Percentiles rank a stretch among this genome's conserved stretches.
These are phyloP conservation scores for Amborella trichopoda DNA, from an alignment of 164 flowering plant species.

Conservation along the genomic window DNA sequence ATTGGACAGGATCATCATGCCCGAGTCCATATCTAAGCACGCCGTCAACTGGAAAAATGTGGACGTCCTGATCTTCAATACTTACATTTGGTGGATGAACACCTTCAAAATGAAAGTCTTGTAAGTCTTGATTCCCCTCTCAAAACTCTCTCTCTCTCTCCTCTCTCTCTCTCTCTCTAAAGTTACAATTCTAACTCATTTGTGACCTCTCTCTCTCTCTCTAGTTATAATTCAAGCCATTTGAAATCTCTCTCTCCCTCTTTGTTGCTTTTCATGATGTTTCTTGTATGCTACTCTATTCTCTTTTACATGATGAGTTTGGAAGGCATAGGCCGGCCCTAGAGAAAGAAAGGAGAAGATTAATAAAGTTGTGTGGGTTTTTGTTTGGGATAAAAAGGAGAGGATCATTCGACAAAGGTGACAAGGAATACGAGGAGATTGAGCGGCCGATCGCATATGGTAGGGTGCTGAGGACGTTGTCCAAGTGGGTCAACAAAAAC, in stretches of 20 bases:
- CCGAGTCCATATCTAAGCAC: constrained; percentile 71
- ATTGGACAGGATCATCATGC: constrained; percentile 73
- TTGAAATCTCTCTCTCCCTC: no score
- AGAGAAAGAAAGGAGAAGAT: no score
- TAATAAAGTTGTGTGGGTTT: no score
- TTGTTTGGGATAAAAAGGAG: constrained; percentile 25
- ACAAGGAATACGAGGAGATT: constrained; percentile 77
- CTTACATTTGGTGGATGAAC: constrained; percentile 99
- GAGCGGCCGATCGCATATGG: constrained; percentile 66
- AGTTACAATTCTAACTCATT: no score
- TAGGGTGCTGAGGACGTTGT: constrained; percentile 81
- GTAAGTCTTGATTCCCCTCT: no score
- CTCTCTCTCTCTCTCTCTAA: no score
- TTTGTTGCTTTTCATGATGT: not conserved
- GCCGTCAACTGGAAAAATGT: constrained; percentile 71
- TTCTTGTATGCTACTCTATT: no score
- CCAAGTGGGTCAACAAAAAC: constrained; percentile 78
- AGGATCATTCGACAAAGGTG: constrained; percentile 78
- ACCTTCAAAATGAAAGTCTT: constrained; percentile 71
- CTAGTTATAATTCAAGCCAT: no score
- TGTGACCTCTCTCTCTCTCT: no score
- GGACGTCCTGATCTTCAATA: constrained; percentile 78
- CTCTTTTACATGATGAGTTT: no score
- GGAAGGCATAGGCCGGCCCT: no score
- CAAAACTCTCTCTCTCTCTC: no score